Conservation (phyloP, 2,329 filamentous ascomycete species). For the Fusarium miscanthi region DNA sequence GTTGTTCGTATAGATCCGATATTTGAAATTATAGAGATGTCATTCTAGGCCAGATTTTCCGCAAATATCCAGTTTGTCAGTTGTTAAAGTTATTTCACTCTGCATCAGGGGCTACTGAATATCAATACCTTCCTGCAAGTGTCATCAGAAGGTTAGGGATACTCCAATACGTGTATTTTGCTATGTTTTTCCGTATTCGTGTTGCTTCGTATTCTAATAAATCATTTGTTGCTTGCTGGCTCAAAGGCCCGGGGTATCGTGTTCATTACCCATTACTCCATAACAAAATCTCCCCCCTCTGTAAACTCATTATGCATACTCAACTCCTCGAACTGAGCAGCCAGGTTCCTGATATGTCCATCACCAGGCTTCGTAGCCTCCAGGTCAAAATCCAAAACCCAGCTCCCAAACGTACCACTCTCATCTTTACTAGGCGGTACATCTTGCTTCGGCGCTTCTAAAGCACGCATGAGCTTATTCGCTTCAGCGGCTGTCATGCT, state of each 20-base stretch:
- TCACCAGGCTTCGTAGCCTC: constrained; percentile 17
- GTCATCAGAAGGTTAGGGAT: fast-evolving
- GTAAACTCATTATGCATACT: constrained; percentile 26
- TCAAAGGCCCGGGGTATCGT: neutral
- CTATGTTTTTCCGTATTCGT: neutral
- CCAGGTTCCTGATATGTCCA: constrained; percentile 11
- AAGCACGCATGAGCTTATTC: neutral
- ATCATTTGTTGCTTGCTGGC: neutral
- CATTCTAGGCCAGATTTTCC: fast-evolving
- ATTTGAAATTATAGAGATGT: too few relatives aligned
- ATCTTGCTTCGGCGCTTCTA: neutral
- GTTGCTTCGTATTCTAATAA: neutral
- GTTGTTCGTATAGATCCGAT: fast-evolving
- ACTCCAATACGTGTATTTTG: neutral
- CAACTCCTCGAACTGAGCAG: constrained; percentile 20
- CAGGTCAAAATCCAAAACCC: constrained; percentile 11
- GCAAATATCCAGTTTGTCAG: neutral
- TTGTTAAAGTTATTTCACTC: too few relatives aligned
- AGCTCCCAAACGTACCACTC: neutral
- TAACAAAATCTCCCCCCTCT: constrained; percentile 11
- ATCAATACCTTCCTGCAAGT: neutral
- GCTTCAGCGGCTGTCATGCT: constrained; percentile 17
- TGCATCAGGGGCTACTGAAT: fast-evolving
- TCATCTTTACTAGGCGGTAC: neutral
- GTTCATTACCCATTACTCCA: constrained; percentile 7